Evolutionary conservation across 2,329 filamentous ascomycete species (phyloP), one percentile per base, ranked within the genome.

Genomic region (Cordyceps sp.): DNA sequence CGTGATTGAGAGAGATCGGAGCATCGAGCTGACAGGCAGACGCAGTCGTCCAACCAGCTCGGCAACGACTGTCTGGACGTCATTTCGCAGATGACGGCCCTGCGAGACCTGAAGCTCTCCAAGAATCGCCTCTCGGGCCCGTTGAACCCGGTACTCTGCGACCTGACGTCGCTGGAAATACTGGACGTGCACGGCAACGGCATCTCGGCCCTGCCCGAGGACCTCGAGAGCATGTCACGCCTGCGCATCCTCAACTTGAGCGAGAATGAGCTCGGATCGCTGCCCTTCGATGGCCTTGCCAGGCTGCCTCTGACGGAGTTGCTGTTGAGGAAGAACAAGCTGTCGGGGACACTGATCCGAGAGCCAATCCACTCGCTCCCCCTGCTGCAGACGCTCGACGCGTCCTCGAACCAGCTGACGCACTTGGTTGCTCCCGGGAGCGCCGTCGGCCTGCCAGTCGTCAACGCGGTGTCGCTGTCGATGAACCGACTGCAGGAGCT

Each of bases 141-240:
- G 1, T 55, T 94, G 3, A 67, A 77, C 28, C 47, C 69, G 0
- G 63, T 60, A n/a, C 62, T 93, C 21, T 60, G 67, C 16, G 63
- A 63, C 6, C 61, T 96, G 13, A 58, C 53, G 23, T 73, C 75
- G 31, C 62, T 98, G 1, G 85, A 94, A 49, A 66, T 75, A 14
- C 61, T 96, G 8, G 86, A 96, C 39, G 47, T 96, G 8, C 81
- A 83, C 39, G 69, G 70, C 12, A 98, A 98, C 54, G 71, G 73
- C 37, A 64, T 98, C 15, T 73, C 76, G 7, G 62, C 64, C 2
- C 59, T 98, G 13, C 82, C 85, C 0, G 55, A 66, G 9, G 67
- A 69, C 10, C 48, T 94, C 2, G 64, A 66, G n/a, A 67, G 70
- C 19, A 66, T 96, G 39, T 58, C 61, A 3, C 69, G 68, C 17